Base-by-base conservation (phyloP, 2,329 filamentous ascomycete genomes). In the Colletotrichum gigasporum region DNA sequence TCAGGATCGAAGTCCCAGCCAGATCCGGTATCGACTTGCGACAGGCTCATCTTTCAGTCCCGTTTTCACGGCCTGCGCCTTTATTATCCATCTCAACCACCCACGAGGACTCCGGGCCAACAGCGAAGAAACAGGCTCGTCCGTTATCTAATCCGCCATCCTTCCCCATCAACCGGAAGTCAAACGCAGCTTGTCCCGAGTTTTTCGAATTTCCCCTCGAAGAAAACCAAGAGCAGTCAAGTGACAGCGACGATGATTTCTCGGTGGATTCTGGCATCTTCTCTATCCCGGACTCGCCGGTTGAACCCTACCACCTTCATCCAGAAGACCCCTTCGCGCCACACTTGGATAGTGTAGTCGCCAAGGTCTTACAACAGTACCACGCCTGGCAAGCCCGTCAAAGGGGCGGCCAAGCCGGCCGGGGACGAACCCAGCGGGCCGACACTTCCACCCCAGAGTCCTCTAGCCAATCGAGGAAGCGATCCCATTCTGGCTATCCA, bases 191-290 rank as follows among this genome's bases (percentile, higher is more conserved):
- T 34, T 20, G 11, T 8, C 39, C 32, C n/a, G 16, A 18, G 24
- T 28, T n/a, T 16, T 14, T n/a, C 14, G 20, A 22, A 4, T 55
- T 52, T 20, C 16, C n/a, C 26, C 22, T 48, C 28, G 3, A 34
- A 16, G 61, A 54, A 22, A 24, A 24, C 32, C 28, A 20, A 3
- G 61, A 48, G 14, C 41, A 47, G 3, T 26, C 39, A 4, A 32
- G 11, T n/a, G 61, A 64, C 2, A 61, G 55, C 32, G 61, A 37
- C 24, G 54, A 39, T 14, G 47, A 45, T 18, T 63, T 47, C 16
- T 55, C 56, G 2, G 14, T 61, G 18, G 56, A 64, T 20, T 64
- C 61, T 1, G 26, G 50, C 41, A 26, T 64, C 8, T 64, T 60
- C 34, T 61, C 61, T 8, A 48, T 62, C 11, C 56, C 61, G 0